Base-by-base conservation (phyloP, 495 filamentous ascomycete genomes). In the Aspergillus panamensis region DNA sequence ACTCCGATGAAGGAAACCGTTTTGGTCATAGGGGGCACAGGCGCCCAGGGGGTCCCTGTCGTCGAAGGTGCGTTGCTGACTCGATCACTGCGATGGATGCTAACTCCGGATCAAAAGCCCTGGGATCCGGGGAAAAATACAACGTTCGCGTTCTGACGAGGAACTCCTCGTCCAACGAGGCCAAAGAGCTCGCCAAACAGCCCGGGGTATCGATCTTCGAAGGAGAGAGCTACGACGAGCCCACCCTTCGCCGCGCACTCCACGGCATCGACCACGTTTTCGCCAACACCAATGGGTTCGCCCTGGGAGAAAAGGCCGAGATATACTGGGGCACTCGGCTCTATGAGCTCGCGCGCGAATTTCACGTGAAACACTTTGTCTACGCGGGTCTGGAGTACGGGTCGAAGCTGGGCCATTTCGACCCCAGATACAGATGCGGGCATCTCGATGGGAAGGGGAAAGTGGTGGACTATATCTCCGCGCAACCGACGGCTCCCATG, bases 231-330 rank as follows among this genome's bases (percentile, higher is more conserved):
- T 51, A 58, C 32, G 47, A 51, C 37, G 47, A 58, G 30, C 37
- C 47, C 35, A 58, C 69, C 47, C 73, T 84, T n/a, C 78, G 73
- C 20, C 60, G 30, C 8, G 61, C 61, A 3, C 51, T 63, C 35
- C 14, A 21, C 16, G 56, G 33, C 3, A 37, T 56, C n/a, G 73
- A 77, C 63, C 72, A 72, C 49, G 78, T 79, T 8, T 84, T 77
- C 57, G 70, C 83, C 42, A 83, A 83, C 58, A 71, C 78, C 25
- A 78, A 84, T 57, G 77, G 79, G 35, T 82, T 81, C 59, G 77
- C 76, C 48, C 69, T 72, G 7, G 81, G 82, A 35, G 79, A 82
- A 65, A 78, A 80, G 52, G 62, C 70, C 5, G 82, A 84, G 59
- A 75, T 76, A 1, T 84, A 69, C 63, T 84, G 79, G 79, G 78